A percentile compares a stretch with the other conserved stretches of the same genome.
phyloP scores from a whole-genome alignment of 108 stramenopile species.

The Conticribra weissflogii region DNA sequence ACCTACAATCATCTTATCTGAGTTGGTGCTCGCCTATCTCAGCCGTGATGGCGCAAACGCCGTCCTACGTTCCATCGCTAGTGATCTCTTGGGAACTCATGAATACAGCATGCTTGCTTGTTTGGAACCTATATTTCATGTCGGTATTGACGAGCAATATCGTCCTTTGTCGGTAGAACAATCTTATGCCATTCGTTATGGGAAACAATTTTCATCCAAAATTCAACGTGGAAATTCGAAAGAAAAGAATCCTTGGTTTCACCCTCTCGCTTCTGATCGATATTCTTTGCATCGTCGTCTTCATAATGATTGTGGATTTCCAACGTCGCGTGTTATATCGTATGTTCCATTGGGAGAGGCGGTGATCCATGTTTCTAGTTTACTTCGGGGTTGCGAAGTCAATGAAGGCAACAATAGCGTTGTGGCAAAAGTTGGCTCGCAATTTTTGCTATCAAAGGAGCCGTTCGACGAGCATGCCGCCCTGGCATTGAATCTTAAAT shows the following conservation, averaged over 20 bases:
- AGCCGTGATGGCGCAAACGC: constrained; percentile 38
- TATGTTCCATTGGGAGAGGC: constrained; percentile 32
- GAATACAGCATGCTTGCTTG: constrained; percentile 56
- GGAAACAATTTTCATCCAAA: constrained; percentile 57
- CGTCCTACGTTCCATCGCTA: constrained; percentile 24
- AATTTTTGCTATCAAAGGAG: constrained; percentile 45
- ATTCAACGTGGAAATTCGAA: constrained; percentile 52
- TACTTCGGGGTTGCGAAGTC: constrained; percentile 2
- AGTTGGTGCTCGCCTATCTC: constrained; percentile 78
- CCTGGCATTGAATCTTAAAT: constrained; percentile 60
- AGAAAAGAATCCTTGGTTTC: constrained; percentile 8
- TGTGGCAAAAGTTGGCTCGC: constrained; percentile 7
- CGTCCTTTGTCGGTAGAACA: constrained; percentile 40
- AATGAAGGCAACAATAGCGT: not conserved
- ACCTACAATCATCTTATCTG: constrained; percentile 71
- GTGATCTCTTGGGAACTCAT: constrained; percentile 16
- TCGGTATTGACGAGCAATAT: not conserved
- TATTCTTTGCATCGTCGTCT: not conserved
- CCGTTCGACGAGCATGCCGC: constrained; percentile 85
- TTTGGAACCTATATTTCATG: constrained; percentile 57
- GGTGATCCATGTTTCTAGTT: constrained; percentile 15
- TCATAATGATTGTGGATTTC: constrained; percentile 34
- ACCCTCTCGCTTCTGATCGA: constrained; percentile 6
- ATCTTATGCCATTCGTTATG: constrained; percentile 60
- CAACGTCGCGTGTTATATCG: constrained; percentile 10